Conservation (phyloP, 2,329 filamentous ascomycete species). For the Epichloe hybrida region DNA sequence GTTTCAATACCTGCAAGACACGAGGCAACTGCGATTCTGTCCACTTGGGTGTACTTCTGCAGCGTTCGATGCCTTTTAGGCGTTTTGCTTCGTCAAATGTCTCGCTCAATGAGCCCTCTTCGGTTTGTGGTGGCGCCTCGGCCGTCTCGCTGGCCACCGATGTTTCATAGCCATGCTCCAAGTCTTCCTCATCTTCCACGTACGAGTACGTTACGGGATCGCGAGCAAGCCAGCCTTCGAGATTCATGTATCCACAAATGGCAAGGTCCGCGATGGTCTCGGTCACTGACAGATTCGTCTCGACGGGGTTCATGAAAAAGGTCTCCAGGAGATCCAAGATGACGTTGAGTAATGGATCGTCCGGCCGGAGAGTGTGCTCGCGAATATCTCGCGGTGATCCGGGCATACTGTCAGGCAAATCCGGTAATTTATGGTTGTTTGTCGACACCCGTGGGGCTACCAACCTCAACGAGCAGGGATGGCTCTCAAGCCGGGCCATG, state of each 20-base stretch:
- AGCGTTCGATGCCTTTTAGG: slow-evolving; percentile 34
- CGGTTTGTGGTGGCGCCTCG: neutral
- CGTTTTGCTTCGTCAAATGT: slow-evolving; percentile 19
- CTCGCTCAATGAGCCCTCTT: neutral
- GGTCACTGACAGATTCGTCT: slow-evolving; percentile 80
- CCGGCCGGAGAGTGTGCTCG: slow-evolving; percentile 46
- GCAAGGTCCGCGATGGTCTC: slow-evolving; percentile 71
- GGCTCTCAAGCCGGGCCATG: slow-evolving; percentile 53
- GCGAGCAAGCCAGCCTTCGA: slow-evolving; percentile 84
- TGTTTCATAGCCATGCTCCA: slow-evolving; percentile 6
- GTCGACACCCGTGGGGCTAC: slow-evolving; percentile 46
- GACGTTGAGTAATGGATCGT: slow-evolving; percentile 51
- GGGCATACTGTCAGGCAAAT: slow-evolving; percentile 40
- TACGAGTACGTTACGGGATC: slow-evolving; percentile 49
- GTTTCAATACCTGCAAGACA: slow-evolving; percentile 44
- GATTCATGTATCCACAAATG: slow-evolving; percentile 68
- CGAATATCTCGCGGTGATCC: slow-evolving; percentile 47
- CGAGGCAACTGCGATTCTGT: slow-evolving; percentile 33
- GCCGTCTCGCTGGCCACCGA: slow-evolving; percentile 4
- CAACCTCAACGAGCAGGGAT: slow-evolving; percentile 58
- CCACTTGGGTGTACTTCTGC: slow-evolving; percentile 41
- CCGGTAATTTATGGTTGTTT: slow-evolving; percentile 43
- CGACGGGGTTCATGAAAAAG: slow-evolving; percentile 83
- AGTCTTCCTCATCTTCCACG: slow-evolving; percentile 24
- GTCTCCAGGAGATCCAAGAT: slow-evolving; percentile 57